Evolutionary conservation across 352 stramenopile species (phyloP), one percentile per base, ranked within the genome.

Genomic region (Globisporangium canariense): DNA sequence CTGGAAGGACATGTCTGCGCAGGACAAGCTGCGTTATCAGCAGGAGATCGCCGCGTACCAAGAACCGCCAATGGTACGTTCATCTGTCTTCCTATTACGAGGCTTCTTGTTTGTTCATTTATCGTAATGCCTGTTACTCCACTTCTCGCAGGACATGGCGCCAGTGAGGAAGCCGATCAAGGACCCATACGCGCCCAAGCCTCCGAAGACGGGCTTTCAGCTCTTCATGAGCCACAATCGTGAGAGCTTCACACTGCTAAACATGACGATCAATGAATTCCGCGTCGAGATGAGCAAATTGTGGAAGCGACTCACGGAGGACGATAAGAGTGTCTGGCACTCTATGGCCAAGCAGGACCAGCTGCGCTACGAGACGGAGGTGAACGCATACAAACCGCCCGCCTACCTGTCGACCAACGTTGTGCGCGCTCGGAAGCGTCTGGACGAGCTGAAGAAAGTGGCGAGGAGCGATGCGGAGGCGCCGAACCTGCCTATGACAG

Each of bases 211-310:
- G n/a, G 78, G 66, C 22, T 91, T 91, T 41, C 79, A 89, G 49
- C 65, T 87, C 18, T 89, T 91, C 53, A 69, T 91, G 58, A 71
- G 64, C 28, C 73, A 84, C 58, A 81, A 88, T 30, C 76, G 75
- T 16, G 75, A 84, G 62, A 84, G 70, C 38, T 81, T 89, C 30
- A 64, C 70, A 43, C 71, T 86, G 13, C 56, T 84, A 11, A 73
- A 76, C 46, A 81, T 88, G 69, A 76, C 79, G 25, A 67, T 81
- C 40, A 83, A 86, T 25, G 78, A 79, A 53, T 86, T 89, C 41
- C 75, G 68, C 18, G 65, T 73, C 22, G 81, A 88, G 56, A 87
- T 88, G 73, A 76, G 77, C 40, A 62, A 73, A 41, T 45, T 87
- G 10, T 89, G 81, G 79, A 78, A 70, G 20, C 68, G 70, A 22